Percentiles rank a stretch among this genome's conserved stretches.
Evolutionary conservation across 2,329 filamentous ascomycete genomes (phyloP).

Genomic region (Conoideocrella luteorostrata): DNA sequence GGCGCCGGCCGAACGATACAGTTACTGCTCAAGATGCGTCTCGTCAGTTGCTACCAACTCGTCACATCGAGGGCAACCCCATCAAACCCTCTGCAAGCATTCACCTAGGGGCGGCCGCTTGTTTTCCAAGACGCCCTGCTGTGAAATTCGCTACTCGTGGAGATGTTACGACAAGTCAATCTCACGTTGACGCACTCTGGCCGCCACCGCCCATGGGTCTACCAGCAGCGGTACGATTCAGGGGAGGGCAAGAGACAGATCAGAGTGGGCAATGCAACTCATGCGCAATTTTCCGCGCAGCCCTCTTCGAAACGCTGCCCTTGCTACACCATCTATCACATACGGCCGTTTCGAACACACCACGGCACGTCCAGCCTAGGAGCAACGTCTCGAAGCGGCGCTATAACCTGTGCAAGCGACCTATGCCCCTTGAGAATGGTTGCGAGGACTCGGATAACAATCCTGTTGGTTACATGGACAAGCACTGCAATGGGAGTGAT

Average conservation of each 20-base stretch:
- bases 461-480: conserved; percentile 1
- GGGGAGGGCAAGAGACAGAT: background rate
- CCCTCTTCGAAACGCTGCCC: background rate
- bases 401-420: conserved; percentile 1
- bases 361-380: background rate
- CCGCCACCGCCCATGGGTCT: background rate
- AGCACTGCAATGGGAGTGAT: conserved; percentile 1
- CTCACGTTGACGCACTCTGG: conserved; percentile 1
- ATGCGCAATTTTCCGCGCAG: conserved; percentile 1
- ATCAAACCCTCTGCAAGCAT: background rate
- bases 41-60: background rate
- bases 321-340: background rate
- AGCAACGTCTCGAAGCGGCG: conserved; percentile 1
- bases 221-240: conserved; percentile 3
- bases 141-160: conserved; percentile 3
- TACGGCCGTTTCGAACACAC: background rate
- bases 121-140: conserved; percentile 3
- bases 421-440: background rate
- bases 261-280: background rate
- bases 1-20: background rate
- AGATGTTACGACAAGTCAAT: conserved; percentile 3
- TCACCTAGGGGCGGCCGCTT: background rate
- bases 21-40: background rate
- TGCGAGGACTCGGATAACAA: background rate
- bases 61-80: background rate